Evolutionary conservation across 2,329 filamentous ascomycete genomes (phyloP).

Genomic region (Geosmithia putterillii): DNA sequence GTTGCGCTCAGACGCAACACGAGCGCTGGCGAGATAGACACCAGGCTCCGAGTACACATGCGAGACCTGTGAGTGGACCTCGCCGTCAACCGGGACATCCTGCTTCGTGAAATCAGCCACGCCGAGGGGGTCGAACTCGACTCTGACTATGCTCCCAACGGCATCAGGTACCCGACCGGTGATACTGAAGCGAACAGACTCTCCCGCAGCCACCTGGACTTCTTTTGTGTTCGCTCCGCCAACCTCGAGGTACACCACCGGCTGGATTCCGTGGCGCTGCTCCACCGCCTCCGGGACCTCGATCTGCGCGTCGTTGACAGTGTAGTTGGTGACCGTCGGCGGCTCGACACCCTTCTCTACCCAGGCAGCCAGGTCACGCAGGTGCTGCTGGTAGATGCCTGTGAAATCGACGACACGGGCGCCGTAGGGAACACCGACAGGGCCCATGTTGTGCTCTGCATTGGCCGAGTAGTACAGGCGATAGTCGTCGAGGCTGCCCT

Average conservation of each 20-base stretch:
- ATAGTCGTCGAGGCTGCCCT: constrained; percentile 7
- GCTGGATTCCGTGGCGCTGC: constrained; percentile 9
- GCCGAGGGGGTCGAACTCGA: constrained; percentile 8
- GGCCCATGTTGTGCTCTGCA: constrained; percentile 7
- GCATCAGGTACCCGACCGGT: constrained; percentile 2
- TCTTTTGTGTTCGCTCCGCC: background rate
- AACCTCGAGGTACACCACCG: constrained; percentile 4
- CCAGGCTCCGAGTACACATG: constrained; percentile 4
- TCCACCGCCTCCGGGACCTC: constrained; percentile 1
- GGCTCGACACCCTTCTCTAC: constrained; percentile 6
- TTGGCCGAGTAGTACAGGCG: constrained; percentile 10
- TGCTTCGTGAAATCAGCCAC: constrained; percentile 3
- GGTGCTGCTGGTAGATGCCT: constrained; percentile 7
- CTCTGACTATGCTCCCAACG: constrained; percentile 5
- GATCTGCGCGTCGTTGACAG: constrained; percentile 5
- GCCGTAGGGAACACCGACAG: background rate
- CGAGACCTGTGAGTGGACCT: background rate
- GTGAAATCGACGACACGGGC: constrained; percentile 5
- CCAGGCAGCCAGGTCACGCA: constrained; percentile 9
- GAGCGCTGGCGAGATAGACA: constrained; percentile 2
- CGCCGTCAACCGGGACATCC: background rate
- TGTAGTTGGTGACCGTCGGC: constrained; percentile 4
- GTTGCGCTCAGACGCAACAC: constrained; percentile 5
- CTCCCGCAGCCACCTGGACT: background rate
- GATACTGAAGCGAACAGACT: constrained; percentile 3